Evolutionary conservation across 108 stramenopile species (phyloP).

Genomic region (Chaetoceros tenuissimus): DNA sequence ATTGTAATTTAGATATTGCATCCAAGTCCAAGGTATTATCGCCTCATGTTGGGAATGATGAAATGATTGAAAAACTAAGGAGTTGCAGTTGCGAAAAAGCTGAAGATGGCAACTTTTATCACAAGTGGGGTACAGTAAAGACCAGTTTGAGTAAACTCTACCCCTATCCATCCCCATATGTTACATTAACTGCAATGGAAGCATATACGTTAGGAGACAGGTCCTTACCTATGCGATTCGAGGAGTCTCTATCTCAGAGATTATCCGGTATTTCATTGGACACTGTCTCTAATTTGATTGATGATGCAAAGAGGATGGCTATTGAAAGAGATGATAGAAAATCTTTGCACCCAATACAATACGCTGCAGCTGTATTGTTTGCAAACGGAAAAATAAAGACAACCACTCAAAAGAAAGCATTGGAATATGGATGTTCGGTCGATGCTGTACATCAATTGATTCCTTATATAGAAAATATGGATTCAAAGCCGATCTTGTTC

Average conservation of each 20-base stretch:
- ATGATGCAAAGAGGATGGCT: constrained; percentile 12
- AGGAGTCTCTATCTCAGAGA: constrained; percentile 7
- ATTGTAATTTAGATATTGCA: constrained; percentile 17
- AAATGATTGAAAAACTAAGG: constrained; percentile 8
- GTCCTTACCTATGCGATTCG: constrained; percentile 7
- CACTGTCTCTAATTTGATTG: neutral
- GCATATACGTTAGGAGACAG: constrained; percentile 45
- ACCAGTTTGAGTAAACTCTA: constrained; percentile 50
- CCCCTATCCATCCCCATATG: constrained; percentile 75
- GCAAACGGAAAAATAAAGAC: constrained; percentile 38
- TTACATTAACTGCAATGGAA: constrained; percentile 33
- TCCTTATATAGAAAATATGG: constrained; percentile 15
- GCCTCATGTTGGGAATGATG: neutral
- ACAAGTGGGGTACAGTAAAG: constrained; percentile 28
- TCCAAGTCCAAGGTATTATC: neutral
- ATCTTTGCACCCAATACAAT: constrained; percentile 62
- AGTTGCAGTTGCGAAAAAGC: constrained; percentile 5
- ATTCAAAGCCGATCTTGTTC: constrained; percentile 21
- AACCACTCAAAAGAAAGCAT: constrained; percentile 47
- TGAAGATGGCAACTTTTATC: constrained; percentile 10
- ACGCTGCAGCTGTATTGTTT: constrained; percentile 70
- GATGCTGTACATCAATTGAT: constrained; percentile 78
- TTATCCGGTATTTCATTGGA: constrained; percentile 4
- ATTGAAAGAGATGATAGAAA: constrained; percentile 30
- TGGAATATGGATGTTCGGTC: constrained; percentile 82